Percentiles rank a stretch among this genome's conserved stretches.
phyloP scores from a whole-genome alignment of 225 moss, liverwort and hornwort genomes.

The Pseudisothecium myosuroides region DNA sequence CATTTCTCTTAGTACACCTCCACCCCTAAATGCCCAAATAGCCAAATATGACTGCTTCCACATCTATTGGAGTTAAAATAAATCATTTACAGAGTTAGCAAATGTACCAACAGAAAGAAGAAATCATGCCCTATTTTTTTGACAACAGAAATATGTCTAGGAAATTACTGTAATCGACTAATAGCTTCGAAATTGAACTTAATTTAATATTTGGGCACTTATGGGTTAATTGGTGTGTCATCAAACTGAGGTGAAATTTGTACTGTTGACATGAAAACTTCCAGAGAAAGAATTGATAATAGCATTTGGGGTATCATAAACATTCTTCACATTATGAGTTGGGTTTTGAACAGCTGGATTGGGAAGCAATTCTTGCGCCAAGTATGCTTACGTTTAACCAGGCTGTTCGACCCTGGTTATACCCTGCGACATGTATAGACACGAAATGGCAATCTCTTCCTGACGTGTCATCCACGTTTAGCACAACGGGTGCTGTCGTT shows the following conservation, averaged over 20 bases:
- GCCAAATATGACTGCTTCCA: not conserved
- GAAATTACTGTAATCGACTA: not conserved
- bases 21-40: not conserved
- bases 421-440: constrained; percentile 25
- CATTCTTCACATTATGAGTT: not conserved
- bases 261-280: not conserved
- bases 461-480: constrained; percentile 61
- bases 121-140: not conserved
- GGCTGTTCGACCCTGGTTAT: constrained; percentile 54
- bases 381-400: constrained; percentile 24
- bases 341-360: constrained; percentile 50
- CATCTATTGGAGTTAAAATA: not conserved
- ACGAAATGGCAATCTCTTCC: constrained; percentile 53
- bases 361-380: constrained; percentile 74
- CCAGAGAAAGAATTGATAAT: not conserved
- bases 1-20: not conserved
- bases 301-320: not conserved
- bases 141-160: not conserved
- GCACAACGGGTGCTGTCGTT: constrained; percentile 52
- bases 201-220: not conserved
- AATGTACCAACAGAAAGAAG: not conserved
- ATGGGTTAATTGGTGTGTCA: not conserved
- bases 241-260: not conserved
- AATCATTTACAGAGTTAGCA: not conserved
- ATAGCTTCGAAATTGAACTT: not conserved